These are phyloP conservation scores for Seiridium cupressi DNA, from an alignment of 2,329 filamentous ascomycete species.

Conservation along the genomic window DNA sequence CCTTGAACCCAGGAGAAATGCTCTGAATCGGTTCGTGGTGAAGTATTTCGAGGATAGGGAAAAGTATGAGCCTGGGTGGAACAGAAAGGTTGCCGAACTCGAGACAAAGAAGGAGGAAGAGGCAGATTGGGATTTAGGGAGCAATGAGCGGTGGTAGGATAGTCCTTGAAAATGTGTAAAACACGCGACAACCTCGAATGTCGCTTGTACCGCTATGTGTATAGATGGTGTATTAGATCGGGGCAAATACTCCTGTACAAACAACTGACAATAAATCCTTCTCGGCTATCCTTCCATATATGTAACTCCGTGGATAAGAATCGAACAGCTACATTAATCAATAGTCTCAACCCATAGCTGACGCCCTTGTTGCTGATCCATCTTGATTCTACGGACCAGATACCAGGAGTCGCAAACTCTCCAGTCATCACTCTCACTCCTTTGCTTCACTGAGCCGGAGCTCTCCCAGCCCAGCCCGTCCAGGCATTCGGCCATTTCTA, in stretches of 20 bases:
- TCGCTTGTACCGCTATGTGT: background rate
- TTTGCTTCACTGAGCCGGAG: background rate
- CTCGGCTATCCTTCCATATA: background rate
- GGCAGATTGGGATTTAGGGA: background rate
- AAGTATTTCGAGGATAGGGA: conserved; percentile 19
- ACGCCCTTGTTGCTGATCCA: too few species aligned
- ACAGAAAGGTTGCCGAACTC: background rate
- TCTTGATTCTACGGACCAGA: background rate
- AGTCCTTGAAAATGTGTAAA: background rate
- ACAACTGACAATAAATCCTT: background rate
- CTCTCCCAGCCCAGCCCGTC: background rate
- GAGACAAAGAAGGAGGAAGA: background rate
- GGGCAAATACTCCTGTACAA: background rate
- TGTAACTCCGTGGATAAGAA: too few species aligned
- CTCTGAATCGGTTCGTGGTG: conserved; percentile 21
- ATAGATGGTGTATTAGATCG: background rate
- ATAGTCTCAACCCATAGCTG: too few species aligned
- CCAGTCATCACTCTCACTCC: background rate
- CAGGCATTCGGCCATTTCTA: background rate
- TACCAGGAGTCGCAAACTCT: background rate
- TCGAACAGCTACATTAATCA: too few species aligned
- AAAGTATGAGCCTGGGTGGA: conserved; percentile 13
- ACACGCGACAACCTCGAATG: background rate
- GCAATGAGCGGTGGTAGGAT: background rate
- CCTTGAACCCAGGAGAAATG: conserved; percentile 18